Conservation (phyloP, 805 yeast species). For the Ogataea methanolica region DNA sequence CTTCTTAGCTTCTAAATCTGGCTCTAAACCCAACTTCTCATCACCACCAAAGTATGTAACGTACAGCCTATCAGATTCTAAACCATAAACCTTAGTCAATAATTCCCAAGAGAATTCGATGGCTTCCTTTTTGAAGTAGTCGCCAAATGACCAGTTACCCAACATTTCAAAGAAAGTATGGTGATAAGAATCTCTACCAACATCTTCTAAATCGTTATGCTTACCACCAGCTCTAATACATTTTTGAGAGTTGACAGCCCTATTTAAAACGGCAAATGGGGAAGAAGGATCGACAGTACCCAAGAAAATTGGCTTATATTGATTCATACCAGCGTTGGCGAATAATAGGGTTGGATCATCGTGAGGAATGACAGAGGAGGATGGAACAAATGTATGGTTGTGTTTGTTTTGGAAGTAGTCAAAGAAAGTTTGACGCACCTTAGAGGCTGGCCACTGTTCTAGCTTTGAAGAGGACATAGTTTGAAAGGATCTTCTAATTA, state of each 20-base stretch:
- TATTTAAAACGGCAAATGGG: conserved; percentile 74
- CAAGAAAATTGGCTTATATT: conserved; percentile 93
- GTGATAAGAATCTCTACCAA: conserved; percentile 95
- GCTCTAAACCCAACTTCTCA: conserved; percentile 70
- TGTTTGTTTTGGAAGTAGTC: conserved; percentile 63
- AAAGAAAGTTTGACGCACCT: conserved; percentile 74
- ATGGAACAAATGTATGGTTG: conserved; percentile 79
- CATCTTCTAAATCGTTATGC: conserved; percentile 97
- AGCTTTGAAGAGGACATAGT: conserved; percentile 11
- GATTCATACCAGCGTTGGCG: conserved; percentile 99
- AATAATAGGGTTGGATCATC: conserved; percentile 96
- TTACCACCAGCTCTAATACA: conserved; percentile 99
- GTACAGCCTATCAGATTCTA: conserved; percentile 74
- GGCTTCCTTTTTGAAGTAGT: conserved; percentile 95
- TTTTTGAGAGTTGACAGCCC: conserved; percentile 95
- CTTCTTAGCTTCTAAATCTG: conserved; percentile 90
- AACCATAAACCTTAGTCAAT: conserved; percentile 78
- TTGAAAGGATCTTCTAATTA: background rate
- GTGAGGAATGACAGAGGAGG: conserved; percentile 93
- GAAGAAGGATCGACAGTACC: conserved; percentile 97
- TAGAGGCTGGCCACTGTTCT: conserved; percentile 44
- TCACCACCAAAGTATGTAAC: conserved; percentile 98
- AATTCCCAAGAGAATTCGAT: conserved; percentile 87
- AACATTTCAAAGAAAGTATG: conserved; percentile 99
- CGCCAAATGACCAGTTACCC: conserved; percentile 99